Evolutionary conservation across 2,329 filamentous ascomycete species (phyloP).

Genomic region (Teratosphaeria destructans): DNA sequence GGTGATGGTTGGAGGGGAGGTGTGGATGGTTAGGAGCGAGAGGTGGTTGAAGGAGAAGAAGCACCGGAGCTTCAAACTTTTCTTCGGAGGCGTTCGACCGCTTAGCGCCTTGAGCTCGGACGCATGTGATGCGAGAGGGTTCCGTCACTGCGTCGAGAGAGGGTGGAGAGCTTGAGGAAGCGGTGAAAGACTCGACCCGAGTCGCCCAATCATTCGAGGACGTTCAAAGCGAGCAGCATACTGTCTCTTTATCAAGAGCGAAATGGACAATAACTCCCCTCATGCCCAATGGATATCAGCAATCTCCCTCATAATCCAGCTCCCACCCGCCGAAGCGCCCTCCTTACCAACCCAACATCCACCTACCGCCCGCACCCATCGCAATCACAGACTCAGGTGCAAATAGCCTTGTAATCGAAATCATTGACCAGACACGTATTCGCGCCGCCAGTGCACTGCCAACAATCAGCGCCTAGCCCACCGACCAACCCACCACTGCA

Average conservation of each 20-base stretch:
- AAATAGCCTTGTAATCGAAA: not conserved
- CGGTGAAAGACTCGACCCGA: not conserved
- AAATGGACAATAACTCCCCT: not conserved
- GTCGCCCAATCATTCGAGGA: too few species aligned
- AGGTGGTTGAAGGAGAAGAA: not conserved
- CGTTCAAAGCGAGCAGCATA: too few species aligned
- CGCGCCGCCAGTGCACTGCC: not conserved
- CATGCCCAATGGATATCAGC: not conserved
- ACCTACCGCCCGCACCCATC: not conserved
- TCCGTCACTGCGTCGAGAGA: not conserved
- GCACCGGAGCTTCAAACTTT: not conserved
- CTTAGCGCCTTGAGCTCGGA: not conserved
- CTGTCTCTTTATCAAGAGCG: not conserved
- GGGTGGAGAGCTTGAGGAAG: not conserved
- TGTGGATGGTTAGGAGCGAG: not conserved
- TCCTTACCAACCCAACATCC: not conserved
- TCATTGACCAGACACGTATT: not conserved
- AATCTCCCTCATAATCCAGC: not conserved
- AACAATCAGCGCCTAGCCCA: not conserved
- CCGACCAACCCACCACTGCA: not conserved
- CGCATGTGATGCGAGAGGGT: not conserved
- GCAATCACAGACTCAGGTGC: not conserved
- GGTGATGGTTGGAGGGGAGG: not conserved
- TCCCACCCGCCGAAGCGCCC: too few species aligned
- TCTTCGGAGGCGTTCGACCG: not conserved